Evolutionary conservation across 371 early-diverging fungal species (phyloP), one percentile per base, ranked within the genome.

Genomic region (Lichtheimia corymbifera): DNA sequence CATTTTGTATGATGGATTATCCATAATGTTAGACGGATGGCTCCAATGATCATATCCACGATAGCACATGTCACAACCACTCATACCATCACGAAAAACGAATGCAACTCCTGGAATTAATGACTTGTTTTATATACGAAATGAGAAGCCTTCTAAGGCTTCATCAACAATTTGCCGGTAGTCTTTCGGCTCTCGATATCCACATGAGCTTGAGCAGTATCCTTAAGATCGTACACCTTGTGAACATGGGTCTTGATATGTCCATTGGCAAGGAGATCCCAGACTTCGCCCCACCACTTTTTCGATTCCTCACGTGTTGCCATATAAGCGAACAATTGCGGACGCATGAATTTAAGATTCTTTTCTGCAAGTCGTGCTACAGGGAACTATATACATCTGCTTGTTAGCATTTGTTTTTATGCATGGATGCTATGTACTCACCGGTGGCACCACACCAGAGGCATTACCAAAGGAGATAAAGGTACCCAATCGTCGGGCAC

Each of bases 391-490:
- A 52, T 9, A 25, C 2, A 22, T 25, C 5, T 5, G 14, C 15
- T 53, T 14, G 12, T 27, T 35, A 22, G 30, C 15, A 20, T 30
- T 53, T 7, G 11, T n/a, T 20, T 56, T 40, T 40, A 43, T 56
- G 20, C 7, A 43, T 24, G 4, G 0, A 24, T 41, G n/a, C n/a
- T n/a, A n/a, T n/a, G n/a, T 15, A 65, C 68, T 67, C 63, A 77
- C 83, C 0, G 93, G 92, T 28, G 85, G 89, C 1, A 96, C 93
- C 7, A 83, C 80, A 13, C 98, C 97, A 35, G 91, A 90, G 2
- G 96, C 93, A 65, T 96, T 96, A 44, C 98, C 98, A 77, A 94
- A 97, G n/a, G 89, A 89, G 50, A 95, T 81, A 67, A 96, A 53
- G 2, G 85, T 84, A 41, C 97, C 98, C 13, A 91, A 75, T n/a